Percentiles rank a stretch among this genome's conserved stretches.
Evolutionary conservation across 148 eudicot genomes (phyloP).

Genomic region (Rhododendron henanense): DNA sequence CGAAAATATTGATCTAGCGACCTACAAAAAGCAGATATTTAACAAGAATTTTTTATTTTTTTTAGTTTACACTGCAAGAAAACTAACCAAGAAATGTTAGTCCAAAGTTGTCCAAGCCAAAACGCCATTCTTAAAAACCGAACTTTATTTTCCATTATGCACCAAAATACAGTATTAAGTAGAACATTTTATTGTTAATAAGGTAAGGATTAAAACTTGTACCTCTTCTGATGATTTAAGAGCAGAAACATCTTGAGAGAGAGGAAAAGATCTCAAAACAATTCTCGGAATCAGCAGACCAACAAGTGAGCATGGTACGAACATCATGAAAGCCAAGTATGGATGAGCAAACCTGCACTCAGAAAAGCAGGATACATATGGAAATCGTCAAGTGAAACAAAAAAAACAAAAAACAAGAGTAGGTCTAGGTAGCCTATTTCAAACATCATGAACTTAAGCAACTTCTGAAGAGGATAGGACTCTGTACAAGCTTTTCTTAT

Average conservation of each 20-base stretch:
- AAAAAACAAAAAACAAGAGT: neutral
- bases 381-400: neutral
- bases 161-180: neutral
- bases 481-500: neutral
- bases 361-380: neutral
- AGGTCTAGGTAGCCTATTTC: neutral
- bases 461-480: neutral
- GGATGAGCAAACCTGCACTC: constrained; percentile 83
- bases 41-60: neutral
- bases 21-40: neutral
- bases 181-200: neutral
- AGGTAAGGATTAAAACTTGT: neutral
- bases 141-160: neutral
- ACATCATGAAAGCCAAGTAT: constrained; percentile 83
- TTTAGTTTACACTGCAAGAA: neutral
- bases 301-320: constrained; percentile 77
- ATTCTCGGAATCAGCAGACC: constrained; percentile 80
- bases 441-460: neutral
- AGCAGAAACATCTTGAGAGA: constrained; percentile 44
- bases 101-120: neutral
- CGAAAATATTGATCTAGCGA: neutral
- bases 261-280: constrained; percentile 40
- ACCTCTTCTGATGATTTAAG: constrained; percentile 58
- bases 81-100: neutral
- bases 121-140: neutral